Evolutionary conservation across 495 filamentous ascomycete genomes (phyloP), one percentile per base, ranked within the genome.

Genomic region (Penicillium ucsense): DNA sequence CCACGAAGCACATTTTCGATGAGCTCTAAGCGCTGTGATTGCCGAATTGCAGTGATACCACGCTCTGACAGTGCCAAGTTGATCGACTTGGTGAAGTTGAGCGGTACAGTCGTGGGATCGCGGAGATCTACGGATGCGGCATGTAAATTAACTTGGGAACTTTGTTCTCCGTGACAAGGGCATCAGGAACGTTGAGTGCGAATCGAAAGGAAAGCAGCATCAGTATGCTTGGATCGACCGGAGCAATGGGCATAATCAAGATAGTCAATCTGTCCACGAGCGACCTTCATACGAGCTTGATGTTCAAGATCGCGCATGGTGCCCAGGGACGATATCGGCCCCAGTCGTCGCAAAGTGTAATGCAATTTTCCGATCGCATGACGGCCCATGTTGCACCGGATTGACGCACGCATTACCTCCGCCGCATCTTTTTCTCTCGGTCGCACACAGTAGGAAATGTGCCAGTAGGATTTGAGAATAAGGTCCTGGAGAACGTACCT

Each of bases 81-180:
- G 73, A 99, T 99, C 9, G 94, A 97, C 64, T 87, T 94, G 38
- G 89, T 94, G 64, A 97, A 96, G 59, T 97, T 96, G 45, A 96
- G 74, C 0, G 92, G 90, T 8, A 82, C 82, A 1, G 89, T 96
- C 6, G 78, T 77, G 4, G 86, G 82, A 55, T 90, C 79, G 31
- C 94, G 83, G 38, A 96, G 82, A 73, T 96, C 92, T 95, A 57
- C 49, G 35, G 54, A 60, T 35, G 51, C 35, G 37, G 20, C 20
- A 20, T 31, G 32, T 35, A 53, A 55, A 43, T 49, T 38, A 57
- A 51, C 51, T 54, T 50, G 50, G 33, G 38, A 35, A 36, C 52
- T 50, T 47, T 38, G 37, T 27, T 41, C 48, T 48, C 50, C 54
- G 51, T 31, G 52, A 11, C 37, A 49, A 46, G 53, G 54, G 50